These are phyloP conservation scores for Trifolium fragiferum DNA, from an alignment of 306 rosid species.

Conservation along the genomic window DNA sequence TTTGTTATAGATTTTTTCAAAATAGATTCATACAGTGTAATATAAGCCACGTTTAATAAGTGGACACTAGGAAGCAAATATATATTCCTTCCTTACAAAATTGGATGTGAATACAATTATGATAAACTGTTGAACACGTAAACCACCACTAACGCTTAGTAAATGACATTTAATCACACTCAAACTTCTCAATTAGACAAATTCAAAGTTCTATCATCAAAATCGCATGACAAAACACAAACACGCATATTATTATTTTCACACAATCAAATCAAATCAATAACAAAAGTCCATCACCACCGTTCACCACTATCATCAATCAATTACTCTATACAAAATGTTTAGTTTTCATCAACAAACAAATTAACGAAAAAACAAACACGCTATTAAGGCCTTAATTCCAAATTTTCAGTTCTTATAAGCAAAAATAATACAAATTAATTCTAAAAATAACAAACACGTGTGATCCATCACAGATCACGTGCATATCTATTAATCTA, in stretches of 20 bases:
- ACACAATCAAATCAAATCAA: too few relatives aligned
- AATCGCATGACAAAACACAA: not conserved
- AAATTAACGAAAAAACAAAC: not conserved
- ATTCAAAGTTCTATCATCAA: not conserved
- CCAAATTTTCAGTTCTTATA: not conserved
- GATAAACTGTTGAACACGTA: not conserved
- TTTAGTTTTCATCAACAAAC: constrained; percentile 1
- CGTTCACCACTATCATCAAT: too few relatives aligned
- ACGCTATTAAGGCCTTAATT: not conserved
- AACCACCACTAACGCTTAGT: not conserved
- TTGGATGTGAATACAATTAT: not conserved
- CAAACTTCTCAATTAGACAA: not conserved
- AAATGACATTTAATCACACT: not conserved
- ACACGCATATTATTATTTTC: too few relatives aligned
- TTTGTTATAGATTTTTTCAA: too few relatives aligned
- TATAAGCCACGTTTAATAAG: not conserved
- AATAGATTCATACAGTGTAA: too few relatives aligned
- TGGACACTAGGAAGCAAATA: not conserved
- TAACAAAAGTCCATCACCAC: too few relatives aligned
- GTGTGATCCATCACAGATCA: not conserved
- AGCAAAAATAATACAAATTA: not conserved
- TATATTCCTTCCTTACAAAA: not conserved
- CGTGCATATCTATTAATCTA: not conserved
- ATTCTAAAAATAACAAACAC: not conserved
- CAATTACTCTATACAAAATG: not conserved